Conservation (phyloP, 176 grass and related monocot genomes). For the Leersia perrieri region DNA sequence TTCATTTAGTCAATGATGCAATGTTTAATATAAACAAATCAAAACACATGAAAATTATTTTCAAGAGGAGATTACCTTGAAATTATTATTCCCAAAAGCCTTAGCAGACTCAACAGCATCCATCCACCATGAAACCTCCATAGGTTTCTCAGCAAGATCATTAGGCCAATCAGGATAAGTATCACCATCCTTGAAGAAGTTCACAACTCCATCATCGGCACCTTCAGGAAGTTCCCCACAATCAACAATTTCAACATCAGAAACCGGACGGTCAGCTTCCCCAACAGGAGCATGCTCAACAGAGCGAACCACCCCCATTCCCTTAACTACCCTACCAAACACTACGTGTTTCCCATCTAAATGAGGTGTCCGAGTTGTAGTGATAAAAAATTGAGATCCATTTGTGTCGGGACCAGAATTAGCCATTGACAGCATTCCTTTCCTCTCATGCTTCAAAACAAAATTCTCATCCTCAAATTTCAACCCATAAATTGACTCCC, state of each 20-base stretch:
- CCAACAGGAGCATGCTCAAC: conserved; percentile 66
- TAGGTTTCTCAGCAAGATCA: conserved; percentile 87
- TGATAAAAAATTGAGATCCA: conserved; percentile 98
- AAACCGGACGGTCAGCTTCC: conserved; percentile 58
- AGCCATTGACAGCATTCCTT: conserved; percentile 98
- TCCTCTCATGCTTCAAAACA: conserved; percentile 90
- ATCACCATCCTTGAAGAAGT: conserved; percentile 93
- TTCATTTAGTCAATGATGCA: neutral
- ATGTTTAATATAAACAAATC: neutral
- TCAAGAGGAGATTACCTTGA: conserved; percentile 62
- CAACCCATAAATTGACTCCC: conserved; percentile 88
- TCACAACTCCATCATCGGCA: conserved; percentile 72
- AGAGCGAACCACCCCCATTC: conserved; percentile 89
- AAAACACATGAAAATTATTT: neutral
- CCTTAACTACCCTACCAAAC: conserved; percentile 92
- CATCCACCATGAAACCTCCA: conserved; percentile 96
- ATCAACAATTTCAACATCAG: conserved; percentile 77
- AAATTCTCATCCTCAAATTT: conserved; percentile 98
- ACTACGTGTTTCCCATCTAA: conserved; percentile 97
- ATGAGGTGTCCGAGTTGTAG: conserved; percentile 90
- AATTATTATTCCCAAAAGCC: conserved; percentile 84
- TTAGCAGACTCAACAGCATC: conserved; percentile 82
- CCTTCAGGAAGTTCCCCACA: conserved; percentile 88
- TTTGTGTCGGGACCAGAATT: conserved; percentile 83
- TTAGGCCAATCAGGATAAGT: conserved; percentile 87